Percentiles rank a stretch among this genome's conserved stretches.
Conservation (phyloP, 2,329 filamentous ascomycete species). For the Alternaria tenuissima region DNA sequence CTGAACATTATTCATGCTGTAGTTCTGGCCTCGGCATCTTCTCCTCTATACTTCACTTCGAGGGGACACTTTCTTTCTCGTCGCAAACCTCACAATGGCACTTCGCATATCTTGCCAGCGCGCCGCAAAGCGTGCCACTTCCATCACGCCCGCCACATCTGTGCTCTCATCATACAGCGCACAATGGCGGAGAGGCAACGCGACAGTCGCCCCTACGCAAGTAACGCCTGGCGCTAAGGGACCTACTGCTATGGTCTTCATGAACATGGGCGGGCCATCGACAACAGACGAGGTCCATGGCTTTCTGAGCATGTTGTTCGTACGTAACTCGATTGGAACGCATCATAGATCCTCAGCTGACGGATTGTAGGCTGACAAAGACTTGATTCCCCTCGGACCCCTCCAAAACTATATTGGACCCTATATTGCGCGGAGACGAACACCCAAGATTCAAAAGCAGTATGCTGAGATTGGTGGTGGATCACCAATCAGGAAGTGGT, state of each 20-base stretch:
- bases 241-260: conserved; percentile 96
- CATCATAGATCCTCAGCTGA: conserved; percentile 25
- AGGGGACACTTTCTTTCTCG: conserved; percentile 11
- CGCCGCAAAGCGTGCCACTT: conserved; percentile 45
- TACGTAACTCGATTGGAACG: conserved; percentile 57
- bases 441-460: conserved; percentile 95
- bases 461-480: conserved; percentile 95
- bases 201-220: conserved; percentile 74
- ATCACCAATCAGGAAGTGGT: conserved; percentile 98
- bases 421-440: conserved; percentile 83
- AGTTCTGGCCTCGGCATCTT: conserved; percentile 28
- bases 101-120: conserved; percentile 46
- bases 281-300: conserved; percentile 86
- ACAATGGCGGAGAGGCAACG: conserved; percentile 50
- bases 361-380: conserved; percentile 76
- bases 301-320: conserved; percentile 91
- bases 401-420: conserved; percentile 91
- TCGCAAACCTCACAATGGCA: conserved; percentile 50
- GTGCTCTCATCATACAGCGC: conserved; percentile 40
- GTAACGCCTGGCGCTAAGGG: conserved; percentile 75
- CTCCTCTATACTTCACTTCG: conserved; percentile 4
- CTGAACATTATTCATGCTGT: conserved; percentile 32
- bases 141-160: conserved; percentile 38
- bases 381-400: conserved; percentile 93
- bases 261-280: conserved; percentile 98